Conservation (phyloP, 1,284 basidiomycete species). For the Boletellus sp. region DNA sequence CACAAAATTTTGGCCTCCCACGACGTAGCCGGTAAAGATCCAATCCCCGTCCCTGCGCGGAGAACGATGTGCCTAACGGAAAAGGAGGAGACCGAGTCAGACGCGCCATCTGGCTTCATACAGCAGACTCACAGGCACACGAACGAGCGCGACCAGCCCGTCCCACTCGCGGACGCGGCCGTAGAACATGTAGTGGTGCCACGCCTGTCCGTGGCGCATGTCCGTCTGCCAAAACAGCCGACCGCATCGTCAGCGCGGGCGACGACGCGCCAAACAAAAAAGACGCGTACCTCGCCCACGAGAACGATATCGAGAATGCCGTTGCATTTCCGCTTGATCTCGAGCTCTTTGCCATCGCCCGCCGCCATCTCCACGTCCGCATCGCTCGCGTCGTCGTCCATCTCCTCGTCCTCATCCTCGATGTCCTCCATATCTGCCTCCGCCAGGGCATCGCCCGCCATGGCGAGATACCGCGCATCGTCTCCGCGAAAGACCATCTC, state of each 20-base stretch:
- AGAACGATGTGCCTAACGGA: conserved; percentile 10
- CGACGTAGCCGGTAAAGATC: conserved; percentile 68
- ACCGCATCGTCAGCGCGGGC: neutral
- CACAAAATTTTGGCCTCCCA: conserved; percentile 60
- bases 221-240: conserved; percentile 53
- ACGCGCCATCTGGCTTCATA: neutral
- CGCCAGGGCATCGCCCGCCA: conserved; percentile 3
- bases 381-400: conserved; percentile 24
- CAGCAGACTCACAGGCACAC: conserved; percentile 40
- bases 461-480: conserved; percentile 19
- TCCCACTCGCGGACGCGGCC: conserved; percentile 67
- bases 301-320: conserved; percentile 57
- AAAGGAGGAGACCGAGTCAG: conserved; percentile 2
- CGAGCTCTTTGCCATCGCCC: conserved; percentile 20
- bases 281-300: conserved; percentile 45
- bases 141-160: conserved; percentile 61
- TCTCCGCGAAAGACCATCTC: conserved; percentile 32
- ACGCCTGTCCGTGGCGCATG: conserved; percentile 51
- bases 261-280: neutral
- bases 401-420: conserved; percentile 22
- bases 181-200: conserved; percentile 56
- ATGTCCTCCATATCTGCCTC: conserved; percentile 13
- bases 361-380: conserved; percentile 26
- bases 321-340: conserved; percentile 37
- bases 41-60: conserved; percentile 42